Base-by-base conservation (phyloP, 2,329 filamentous ascomycete species). In the Pseudovirgaria hyperparasitica region DNA sequence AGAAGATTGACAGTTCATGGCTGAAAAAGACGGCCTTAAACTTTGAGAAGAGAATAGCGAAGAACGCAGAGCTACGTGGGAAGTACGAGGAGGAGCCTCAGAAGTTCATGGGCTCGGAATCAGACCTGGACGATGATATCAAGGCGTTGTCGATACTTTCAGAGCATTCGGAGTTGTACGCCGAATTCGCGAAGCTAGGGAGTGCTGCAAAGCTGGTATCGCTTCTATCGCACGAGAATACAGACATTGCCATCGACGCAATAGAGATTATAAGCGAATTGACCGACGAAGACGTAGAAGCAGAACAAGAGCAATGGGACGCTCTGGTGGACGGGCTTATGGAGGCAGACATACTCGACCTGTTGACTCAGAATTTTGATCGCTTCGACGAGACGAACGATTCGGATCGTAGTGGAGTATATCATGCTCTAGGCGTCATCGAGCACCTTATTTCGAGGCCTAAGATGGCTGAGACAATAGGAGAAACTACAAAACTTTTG, bases 211-310 rank as follows among this genome's bases (percentile, higher is more conserved):
- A 77, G 29, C 55, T 98, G 26, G 82, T 92, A 2, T 72, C 76
- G 2, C 57, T 98, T 27, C 61, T 98, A 25, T 78, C 87, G 10
- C 90, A 98, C 50, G 90, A 98, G 43, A 98, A 98, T 50, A 87
- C 86, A 1, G 90, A 98, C 46, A 92, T 98, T 38, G 85, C 90
- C 8, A 92, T 96, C 42, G 82, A 79, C 36, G 82, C 79, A 1
- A 76, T 93, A 26, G 81, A 96, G 57, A 81, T 94, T 24, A 72
- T 98, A 26, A 76, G 73, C 30, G 90, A 98, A 57, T 61, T 96
- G 39, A 92, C 84, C 9, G 90, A 96, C 43, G 86, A 98, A 48
- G 87, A 96, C 46, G 82, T 93, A 2, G 67, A 76, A 22, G 82
- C 81, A 2, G 73, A 78, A 33, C 76, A 85, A 41, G 72, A 72